Conservation (phyloP, 1,284 basidiomycete species). For the Neonothopanus nambi region DNA sequence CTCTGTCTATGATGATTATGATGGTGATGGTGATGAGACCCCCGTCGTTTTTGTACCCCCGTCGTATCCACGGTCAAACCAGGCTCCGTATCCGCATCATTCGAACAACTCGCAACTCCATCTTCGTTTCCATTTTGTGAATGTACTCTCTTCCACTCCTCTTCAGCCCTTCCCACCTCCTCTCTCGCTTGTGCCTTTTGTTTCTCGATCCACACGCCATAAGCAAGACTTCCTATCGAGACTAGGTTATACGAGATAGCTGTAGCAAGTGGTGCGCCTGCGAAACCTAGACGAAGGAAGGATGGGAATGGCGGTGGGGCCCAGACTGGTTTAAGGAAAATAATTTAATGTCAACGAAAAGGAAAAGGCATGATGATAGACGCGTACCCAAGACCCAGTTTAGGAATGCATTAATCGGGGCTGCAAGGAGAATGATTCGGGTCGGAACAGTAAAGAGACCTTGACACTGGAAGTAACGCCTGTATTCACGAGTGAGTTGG, state of each 20-base stretch:
- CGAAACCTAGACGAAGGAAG: conserved; percentile 73
- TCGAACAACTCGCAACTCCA: too few relatives aligned
- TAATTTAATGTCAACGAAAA: background rate
- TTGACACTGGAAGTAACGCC: conserved; percentile 89
- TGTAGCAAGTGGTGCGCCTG: conserved; percentile 91
- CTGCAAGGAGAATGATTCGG: conserved; percentile 79
- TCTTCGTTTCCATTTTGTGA: too few relatives aligned
- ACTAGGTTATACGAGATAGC: conserved; percentile 89
- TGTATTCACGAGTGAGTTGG: conserved; percentile 27
- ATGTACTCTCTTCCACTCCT: background rate
- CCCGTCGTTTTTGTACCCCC: too few relatives aligned
- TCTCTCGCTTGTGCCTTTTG: too few relatives aligned
- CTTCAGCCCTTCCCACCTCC: background rate
- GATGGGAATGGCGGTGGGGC: conserved; percentile 57
- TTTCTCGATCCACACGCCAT: conserved; percentile 50
- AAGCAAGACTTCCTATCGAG: conserved; percentile 66
- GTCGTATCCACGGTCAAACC: too few relatives aligned
- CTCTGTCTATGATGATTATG: too few relatives aligned
- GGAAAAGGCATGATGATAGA: background rate
- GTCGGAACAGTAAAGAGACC: conserved; percentile 88
- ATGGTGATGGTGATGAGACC: too few relatives aligned
- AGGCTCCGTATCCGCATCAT: too few relatives aligned
- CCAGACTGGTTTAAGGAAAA: conserved; percentile 61
- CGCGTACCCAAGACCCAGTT: conserved; percentile 78
- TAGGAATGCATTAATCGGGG: conserved; percentile 83